Base-by-base conservation (phyloP, 2,329 filamentous ascomycete species). In the Berkeleyomyces basicola region DNA sequence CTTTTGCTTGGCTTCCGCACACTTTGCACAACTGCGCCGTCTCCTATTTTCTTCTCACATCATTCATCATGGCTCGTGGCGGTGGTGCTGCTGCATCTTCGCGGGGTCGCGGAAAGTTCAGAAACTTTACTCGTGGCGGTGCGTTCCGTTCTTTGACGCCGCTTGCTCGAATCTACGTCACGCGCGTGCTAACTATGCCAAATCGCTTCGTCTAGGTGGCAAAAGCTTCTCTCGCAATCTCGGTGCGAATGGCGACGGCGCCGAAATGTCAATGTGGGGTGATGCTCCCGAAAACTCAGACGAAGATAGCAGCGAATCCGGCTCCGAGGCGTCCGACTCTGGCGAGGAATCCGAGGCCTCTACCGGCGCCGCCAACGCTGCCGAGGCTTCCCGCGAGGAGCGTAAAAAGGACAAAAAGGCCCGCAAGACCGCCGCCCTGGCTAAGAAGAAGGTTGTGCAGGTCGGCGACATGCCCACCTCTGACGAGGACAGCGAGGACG, bases 141-240 rank as follows among this genome's bases (percentile, higher is more conserved):
- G 76, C 69, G 81, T 70, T 23, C 43, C 36, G 2, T 11, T 44
- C 58, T 58, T 31, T 58, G 59, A 65, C 64, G 62, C 65, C 62
- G 23, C 23, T 23, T 23, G 23, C 23, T 23, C 23, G 23, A 23
- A 23, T 1, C 23, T 23, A 2, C 23, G 23, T 23, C 23, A 23
- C 23, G 23, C 23, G 23, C 58, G 4, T 55, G 51, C 51, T 69
- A 64, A 69, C 55, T 47, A 4, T 60, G 43, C 51, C 14, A n/a
- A 42, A 59, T 42, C n/a, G 3, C 44, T 37, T 42, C 37, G 33
- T 37, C 33, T 67, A 96, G 91, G 91, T 66, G 93, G 93, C 71
- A 96, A 96, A 76, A 86, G 95, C 71, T 99, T 95, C 77, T 96
- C 91, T 68, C 87, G 90, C 67, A 86, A 96, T 73, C 84, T 97